phyloP scores from a whole-genome alignment of 371 early-diverging fungal genomes.

The Syncephalis fuscata region DNA sequence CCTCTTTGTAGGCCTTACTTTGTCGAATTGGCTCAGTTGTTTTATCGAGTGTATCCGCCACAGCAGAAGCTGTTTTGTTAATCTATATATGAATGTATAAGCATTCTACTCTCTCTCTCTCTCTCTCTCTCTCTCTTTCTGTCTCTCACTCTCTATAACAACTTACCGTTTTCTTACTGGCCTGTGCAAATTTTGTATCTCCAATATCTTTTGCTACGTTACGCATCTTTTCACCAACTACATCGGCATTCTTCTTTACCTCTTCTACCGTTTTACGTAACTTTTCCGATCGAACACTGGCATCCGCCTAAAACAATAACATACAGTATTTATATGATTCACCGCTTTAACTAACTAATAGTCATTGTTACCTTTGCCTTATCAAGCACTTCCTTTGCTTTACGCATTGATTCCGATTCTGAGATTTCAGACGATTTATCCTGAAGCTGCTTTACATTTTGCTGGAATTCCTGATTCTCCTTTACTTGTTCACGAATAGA shows the following conservation, averaged over 20 bases:
- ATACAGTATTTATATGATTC: slow-evolving; percentile 6
- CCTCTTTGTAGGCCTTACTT: slow-evolving; percentile 48
- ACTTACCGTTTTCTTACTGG: slow-evolving; percentile 56
- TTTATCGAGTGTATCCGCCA: slow-evolving; percentile 19
- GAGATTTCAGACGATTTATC: slow-evolving; percentile 62
- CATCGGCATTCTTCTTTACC: slow-evolving; percentile 51
- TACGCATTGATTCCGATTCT: slow-evolving; percentile 75
- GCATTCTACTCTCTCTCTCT: slow-evolving; percentile 8
- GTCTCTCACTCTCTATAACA: neutral
- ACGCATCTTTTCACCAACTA: slow-evolving; percentile 52
- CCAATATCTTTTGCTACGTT: slow-evolving; percentile 69
- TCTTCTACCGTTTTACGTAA: slow-evolving; percentile 58
- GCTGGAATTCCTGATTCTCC: slow-evolving; percentile 80
- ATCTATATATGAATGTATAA: slow-evolving; percentile 1
- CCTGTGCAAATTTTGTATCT: slow-evolving; percentile 69
- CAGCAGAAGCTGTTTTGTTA: neutral
- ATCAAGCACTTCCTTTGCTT: slow-evolving; percentile 69
- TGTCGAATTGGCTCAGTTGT: slow-evolving; percentile 61
- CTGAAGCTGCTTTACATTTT: slow-evolving; percentile 74
- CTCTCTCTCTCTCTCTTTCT: no score
- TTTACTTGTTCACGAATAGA: slow-evolving; percentile 79
- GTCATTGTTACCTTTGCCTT: slow-evolving; percentile 26
- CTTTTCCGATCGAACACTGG: slow-evolving; percentile 27
- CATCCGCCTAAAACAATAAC: slow-evolving; percentile 15
- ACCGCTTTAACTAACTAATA: neutral